Base-by-base conservation (phyloP, 2,329 filamentous ascomycete species). In the Eurotiales sp. region DNA sequence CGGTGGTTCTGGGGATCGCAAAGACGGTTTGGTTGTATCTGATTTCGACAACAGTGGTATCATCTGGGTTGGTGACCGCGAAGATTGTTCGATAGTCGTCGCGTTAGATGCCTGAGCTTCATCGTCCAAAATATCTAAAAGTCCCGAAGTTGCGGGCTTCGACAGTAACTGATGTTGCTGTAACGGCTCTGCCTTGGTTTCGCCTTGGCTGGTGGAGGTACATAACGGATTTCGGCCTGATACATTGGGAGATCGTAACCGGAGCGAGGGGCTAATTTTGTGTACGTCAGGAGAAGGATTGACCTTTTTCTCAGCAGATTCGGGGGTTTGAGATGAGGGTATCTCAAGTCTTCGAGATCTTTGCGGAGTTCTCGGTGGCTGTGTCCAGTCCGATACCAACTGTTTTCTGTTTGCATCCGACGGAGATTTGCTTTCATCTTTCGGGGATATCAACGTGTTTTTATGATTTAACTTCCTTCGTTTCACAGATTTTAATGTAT, bases 241-340 rank as follows among this genome's bases (percentile, higher is more conserved):
- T n/a, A n/a, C n/a, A n/a, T n/a, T 36, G n/a, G 32, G 49, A 22
- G 32, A 25, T 11, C 15, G 21, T 15, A 17, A 53, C 51, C 61
- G 64, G 3, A 61, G 45, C 5, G 66, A 62, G 42, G 63, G 58
- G 44, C 60, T 62, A 10, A 62, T 61, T 23, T 53, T 51, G 17
- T 56, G 59, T 36, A 68, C 65, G 40, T 68, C 63, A 27, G 64
- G 68, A 8, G 67, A 65, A n/a, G 67, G 63, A 25, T 69, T 64
- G n/a, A 69, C 55, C 10, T 62, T 61, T 12, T 72, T 41, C 2
- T 65, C 66, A 17, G 70, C 69, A 40, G 70, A 72, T 56, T 73
- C 70, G 1, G 71, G 71, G 7, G 71, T 72, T 36, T 73, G 71
- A 6, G 70, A 73, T 3, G 71, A 73, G 4, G 69, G 71, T 49